A percentile compares a stretch with the other conserved stretches of the same genome.
phyloP scores from a whole-genome alignment of 805 yeast species.

The Saccharomycopsis sp. region DNA sequence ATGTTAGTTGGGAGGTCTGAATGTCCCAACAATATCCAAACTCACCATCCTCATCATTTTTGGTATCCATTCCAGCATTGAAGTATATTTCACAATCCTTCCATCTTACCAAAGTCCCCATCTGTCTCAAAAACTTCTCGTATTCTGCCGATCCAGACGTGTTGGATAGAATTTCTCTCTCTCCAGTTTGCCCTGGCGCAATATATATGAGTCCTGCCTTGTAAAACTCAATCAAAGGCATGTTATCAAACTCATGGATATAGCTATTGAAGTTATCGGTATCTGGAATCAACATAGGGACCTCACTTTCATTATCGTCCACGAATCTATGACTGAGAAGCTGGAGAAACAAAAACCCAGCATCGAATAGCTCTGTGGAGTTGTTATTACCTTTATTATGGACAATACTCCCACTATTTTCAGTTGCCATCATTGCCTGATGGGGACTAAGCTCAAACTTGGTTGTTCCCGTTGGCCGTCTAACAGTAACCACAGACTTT shows the following conservation, averaged over 20 bases:
- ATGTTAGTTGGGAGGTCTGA: constrained; percentile 62
- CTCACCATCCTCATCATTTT: constrained; percentile 65
- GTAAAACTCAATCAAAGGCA: constrained; percentile 72
- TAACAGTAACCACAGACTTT: constrained; percentile 40
- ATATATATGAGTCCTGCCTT: constrained; percentile 75
- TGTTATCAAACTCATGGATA: constrained; percentile 56
- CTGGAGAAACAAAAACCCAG: constrained; percentile 48
- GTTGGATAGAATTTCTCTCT: constrained; percentile 59
- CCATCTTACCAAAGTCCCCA: constrained; percentile 58
- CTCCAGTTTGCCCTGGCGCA: constrained; percentile 58
- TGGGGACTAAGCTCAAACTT: constrained; percentile 40
- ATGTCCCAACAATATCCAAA: constrained; percentile 68
- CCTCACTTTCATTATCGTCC: constrained; percentile 22
- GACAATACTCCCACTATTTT: constrained; percentile 20
- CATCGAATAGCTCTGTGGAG: constrained; percentile 29
- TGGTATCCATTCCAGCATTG: constrained; percentile 76
- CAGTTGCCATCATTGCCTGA: constrained; percentile 30
- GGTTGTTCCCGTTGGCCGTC: constrained; percentile 64
- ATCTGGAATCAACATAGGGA: constrained; percentile 25
- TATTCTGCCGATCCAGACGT: constrained; percentile 57
- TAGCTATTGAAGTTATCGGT: constrained; percentile 40
- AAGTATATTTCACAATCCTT: constrained; percentile 48
- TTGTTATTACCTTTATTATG: constrained; percentile 22
- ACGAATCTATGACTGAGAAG: constrained; percentile 34
- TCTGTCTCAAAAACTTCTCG: constrained; percentile 45